A percentile compares a stretch with the other conserved stretches of the same genome.
phyloP scores from a whole-genome alignment of 805 yeast genomes.

The Yarrowia osloensis region DNA sequence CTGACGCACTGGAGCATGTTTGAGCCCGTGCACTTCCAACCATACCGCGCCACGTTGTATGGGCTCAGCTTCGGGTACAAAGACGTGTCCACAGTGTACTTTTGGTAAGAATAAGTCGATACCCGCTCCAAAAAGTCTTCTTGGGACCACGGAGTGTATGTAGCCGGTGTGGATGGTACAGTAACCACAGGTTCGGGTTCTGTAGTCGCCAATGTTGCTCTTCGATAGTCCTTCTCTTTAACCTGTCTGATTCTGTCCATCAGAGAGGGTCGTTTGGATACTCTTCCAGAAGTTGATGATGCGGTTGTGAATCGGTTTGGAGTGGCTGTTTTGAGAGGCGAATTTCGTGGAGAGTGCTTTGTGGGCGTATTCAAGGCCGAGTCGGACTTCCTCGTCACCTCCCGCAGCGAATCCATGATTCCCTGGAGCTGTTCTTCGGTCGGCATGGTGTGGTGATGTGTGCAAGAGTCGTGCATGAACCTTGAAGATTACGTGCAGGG shows the following conservation, averaged over 20 bases:
- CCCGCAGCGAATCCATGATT: conserved; percentile 13
- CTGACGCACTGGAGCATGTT: conserved; percentile 25
- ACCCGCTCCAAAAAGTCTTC: conserved; percentile 8
- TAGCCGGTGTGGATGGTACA: background rate
- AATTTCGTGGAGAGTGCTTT: background rate
- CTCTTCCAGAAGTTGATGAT: background rate
- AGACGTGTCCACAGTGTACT: conserved; percentile 1
- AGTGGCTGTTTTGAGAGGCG: conserved; percentile 8
- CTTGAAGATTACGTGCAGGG: background rate
- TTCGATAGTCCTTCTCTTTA: conserved; percentile 6
- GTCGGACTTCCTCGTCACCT: background rate
- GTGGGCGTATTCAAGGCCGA: conserved; percentile 6
- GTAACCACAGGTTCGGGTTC: background rate
- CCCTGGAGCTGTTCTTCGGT: conserved; percentile 22
- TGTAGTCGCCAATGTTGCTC: background rate
- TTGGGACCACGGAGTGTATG: conserved; percentile 20
- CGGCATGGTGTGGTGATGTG: conserved; percentile 6
- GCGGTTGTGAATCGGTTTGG: background rate
- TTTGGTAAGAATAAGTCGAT: conserved; percentile 1
- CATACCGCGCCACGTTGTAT: background rate
- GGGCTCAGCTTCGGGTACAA: conserved; percentile 9
- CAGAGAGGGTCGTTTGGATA: background rate
- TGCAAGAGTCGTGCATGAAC: background rate
- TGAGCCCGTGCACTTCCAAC: conserved; percentile 1
- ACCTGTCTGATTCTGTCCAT: conserved; percentile 16